phyloP scores from a whole-genome alignment of 306 rosid species.

The Delonix regia region DNA sequence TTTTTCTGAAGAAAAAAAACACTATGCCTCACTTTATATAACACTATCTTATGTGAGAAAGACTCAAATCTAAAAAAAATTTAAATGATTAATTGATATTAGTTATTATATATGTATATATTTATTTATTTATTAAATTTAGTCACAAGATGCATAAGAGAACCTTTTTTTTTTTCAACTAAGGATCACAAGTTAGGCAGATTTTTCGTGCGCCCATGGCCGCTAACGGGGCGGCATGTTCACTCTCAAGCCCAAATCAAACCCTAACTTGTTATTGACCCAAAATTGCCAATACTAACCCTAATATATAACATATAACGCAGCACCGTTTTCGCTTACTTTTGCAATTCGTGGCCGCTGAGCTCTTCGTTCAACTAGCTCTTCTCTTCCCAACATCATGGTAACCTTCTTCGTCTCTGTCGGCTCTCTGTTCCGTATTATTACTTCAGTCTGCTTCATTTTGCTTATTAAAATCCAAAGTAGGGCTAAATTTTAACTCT shows the following conservation, averaged over 20 bases:
- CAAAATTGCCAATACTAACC: neutral
- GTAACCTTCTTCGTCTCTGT: neutral
- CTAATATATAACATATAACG: neutral
- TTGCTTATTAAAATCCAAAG: neutral
- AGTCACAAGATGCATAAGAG: too few relatives aligned
- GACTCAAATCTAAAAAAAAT: too few relatives aligned
- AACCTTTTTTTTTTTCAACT: too few relatives aligned
- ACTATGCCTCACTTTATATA: too few relatives aligned
- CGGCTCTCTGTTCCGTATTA: neutral
- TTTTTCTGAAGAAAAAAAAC: too few relatives aligned
- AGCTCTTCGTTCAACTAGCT: neutral
- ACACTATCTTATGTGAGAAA: too few relatives aligned
- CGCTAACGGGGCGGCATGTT: neutral
- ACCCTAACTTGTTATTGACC: neutral
- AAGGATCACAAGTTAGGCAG: too few relatives aligned
- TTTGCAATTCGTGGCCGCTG: neutral
- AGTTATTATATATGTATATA: too few relatives aligned
- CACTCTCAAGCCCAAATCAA: neutral
- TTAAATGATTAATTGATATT: too few relatives aligned
- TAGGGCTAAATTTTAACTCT: neutral
- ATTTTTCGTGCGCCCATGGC: too few relatives aligned
- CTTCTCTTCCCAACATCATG: neutral
- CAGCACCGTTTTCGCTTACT: neutral
- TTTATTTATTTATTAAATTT: too few relatives aligned
- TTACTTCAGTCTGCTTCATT: neutral